Conservation (phyloP, 805 yeast species). For the Saccharomycopsis fodiens region DNA sequence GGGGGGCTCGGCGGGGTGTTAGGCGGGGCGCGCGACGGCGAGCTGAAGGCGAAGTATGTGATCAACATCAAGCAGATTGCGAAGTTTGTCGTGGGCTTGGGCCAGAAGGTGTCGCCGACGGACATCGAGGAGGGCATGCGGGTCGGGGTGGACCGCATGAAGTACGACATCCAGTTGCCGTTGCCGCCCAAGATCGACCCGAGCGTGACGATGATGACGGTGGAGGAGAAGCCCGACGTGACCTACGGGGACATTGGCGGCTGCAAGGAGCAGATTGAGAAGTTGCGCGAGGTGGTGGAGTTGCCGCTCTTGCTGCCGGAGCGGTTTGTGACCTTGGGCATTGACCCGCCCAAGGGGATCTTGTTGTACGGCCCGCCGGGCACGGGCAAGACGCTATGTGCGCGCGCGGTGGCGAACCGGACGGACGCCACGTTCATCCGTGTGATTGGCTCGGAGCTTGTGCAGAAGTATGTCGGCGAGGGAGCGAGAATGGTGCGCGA, state of each 20-base stretch:
- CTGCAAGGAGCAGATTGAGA: constrained; percentile 96
- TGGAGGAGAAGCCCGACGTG: constrained; percentile 98
- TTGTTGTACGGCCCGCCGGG: constrained; percentile 97
- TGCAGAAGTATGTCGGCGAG: constrained; percentile 98
- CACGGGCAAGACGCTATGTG: constrained; percentile 96
- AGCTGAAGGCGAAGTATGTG: constrained; percentile 81
- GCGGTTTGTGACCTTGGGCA: constrained; percentile 92
- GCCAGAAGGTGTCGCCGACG: constrained; percentile 95
- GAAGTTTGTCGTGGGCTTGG: constrained; percentile 92
- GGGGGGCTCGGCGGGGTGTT: constrained; percentile 21
- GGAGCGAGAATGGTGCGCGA: constrained; percentile 99
- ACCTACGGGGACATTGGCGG: constrained; percentile 99
- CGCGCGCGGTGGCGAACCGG: constrained; percentile 98
- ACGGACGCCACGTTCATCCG: constrained; percentile 98
- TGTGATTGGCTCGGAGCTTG: constrained; percentile 96
- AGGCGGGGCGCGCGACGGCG: constrained; percentile 4
- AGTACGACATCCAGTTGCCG: constrained; percentile 94
- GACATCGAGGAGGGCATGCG: constrained; percentile 99
- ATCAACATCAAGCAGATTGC: constrained; percentile 98
- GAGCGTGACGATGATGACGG: constrained; percentile 98
- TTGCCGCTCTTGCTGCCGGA: constrained; percentile 91
- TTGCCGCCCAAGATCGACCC: constrained; percentile 98
- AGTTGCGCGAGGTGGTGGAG: constrained; percentile 92
- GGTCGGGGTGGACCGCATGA: constrained; percentile 96
- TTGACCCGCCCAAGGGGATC: constrained; percentile 98